These are phyloP conservation scores for Saitozyma sp. DNA, from an alignment of 768 basidiomycete genomes.

Conservation along the genomic window DNA sequence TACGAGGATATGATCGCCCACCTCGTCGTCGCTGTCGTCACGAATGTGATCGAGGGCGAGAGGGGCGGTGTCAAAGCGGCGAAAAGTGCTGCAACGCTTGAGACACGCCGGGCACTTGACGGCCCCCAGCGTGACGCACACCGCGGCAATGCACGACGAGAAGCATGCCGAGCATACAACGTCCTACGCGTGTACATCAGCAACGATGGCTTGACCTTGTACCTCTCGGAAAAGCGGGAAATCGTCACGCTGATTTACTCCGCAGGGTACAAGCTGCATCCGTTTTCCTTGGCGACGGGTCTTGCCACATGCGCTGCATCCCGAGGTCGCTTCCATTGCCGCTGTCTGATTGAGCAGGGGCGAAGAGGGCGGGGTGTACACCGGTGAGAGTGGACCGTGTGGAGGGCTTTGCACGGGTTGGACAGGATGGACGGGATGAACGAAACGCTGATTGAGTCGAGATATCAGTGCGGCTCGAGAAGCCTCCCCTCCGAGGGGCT, in stretches of 20 bases:
- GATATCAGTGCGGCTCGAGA: too few relatives aligned
- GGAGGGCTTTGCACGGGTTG: too few relatives aligned
- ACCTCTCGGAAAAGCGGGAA: background rate
- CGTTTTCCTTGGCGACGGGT: constrained; percentile 6
- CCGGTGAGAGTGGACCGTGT: too few relatives aligned
- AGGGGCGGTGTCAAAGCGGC: background rate
- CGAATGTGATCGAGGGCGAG: background rate
- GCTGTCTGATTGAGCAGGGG: too few relatives aligned
- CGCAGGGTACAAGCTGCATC: constrained; percentile 33
- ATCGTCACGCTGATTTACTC: constrained; percentile 22
- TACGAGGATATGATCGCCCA: background rate
- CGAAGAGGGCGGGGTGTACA: too few relatives aligned
- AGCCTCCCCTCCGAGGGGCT: too few relatives aligned
- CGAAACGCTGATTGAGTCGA: too few relatives aligned
- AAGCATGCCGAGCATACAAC: constrained; percentile 36
- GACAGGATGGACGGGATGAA: too few relatives aligned
- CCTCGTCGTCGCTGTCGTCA: background rate
- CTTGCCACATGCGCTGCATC: constrained; percentile 5
- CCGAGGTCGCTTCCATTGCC: too few relatives aligned
- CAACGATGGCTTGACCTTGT: background rate
- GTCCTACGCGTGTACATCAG: constrained; percentile 17
- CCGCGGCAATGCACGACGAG: constrained; percentile 31
- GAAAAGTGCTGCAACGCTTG: background rate
- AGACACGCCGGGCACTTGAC: constrained; percentile 35
- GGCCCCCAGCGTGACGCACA: constrained; percentile 22